Evolutionary conservation across 129 eudicot species (phyloP).

Genomic region (Chrysanthemum seticuspe): DNA sequence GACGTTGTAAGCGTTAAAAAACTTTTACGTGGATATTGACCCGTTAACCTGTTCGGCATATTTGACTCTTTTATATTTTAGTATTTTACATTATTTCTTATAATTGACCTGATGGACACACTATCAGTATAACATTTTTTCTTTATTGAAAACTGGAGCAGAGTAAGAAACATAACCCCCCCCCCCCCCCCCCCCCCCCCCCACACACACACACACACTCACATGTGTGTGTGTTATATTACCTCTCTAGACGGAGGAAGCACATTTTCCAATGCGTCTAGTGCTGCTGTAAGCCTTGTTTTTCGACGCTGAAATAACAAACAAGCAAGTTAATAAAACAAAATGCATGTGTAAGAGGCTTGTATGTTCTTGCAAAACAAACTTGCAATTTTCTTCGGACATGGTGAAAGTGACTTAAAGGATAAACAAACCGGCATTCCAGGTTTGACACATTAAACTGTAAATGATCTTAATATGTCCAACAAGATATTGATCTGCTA

Average conservation of each 20-base stretch:
- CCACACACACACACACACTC: too few relatives aligned
- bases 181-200: too few relatives aligned
- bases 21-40: background rate
- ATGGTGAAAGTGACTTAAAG: background rate
- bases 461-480: background rate
- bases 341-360: constrained; percentile 6
- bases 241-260: constrained; percentile 51
- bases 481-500: constrained; percentile 2
- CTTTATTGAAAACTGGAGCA: too few relatives aligned
- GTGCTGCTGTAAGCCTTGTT: constrained; percentile 45
- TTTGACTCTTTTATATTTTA: too few relatives aligned
- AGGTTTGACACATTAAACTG: background rate
- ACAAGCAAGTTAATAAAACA: constrained; percentile 11
- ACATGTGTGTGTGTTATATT: background rate
- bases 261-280: constrained; percentile 53
- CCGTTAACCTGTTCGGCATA: background rate
- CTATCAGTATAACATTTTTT: background rate
- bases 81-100: background rate
- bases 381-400: constrained; percentile 1
- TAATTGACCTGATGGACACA: background rate
- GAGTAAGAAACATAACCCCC: too few relatives aligned
- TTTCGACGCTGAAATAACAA: constrained; percentile 48
- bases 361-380: constrained; percentile 7
- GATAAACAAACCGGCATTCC: constrained; percentile 1
- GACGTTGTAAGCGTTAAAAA: background rate